Conservation (phyloP, 2,329 filamentous ascomycete genomes). For the Penicillium sp. region DNA sequence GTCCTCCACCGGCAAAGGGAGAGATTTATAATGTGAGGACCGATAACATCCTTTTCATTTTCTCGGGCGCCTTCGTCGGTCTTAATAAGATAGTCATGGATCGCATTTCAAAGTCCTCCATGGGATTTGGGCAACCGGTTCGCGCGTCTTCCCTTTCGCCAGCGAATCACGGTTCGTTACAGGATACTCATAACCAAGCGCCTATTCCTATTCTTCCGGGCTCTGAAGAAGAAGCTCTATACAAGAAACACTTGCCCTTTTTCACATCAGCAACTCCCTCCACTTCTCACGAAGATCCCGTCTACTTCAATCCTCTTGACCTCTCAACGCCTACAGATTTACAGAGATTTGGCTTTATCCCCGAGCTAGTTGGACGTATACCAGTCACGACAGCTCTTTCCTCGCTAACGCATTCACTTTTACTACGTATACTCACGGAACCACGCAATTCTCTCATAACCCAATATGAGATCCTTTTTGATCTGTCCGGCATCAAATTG, state of each 20-base stretch:
- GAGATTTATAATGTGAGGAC: slow-evolving; percentile 75
- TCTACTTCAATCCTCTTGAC: slow-evolving; percentile 60
- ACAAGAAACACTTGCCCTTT: slow-evolving; percentile 57
- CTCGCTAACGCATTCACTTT: slow-evolving; percentile 62
- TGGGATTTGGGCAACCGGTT: slow-evolving; percentile 87
- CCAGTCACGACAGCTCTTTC: slow-evolving; percentile 85
- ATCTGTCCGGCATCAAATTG: slow-evolving; percentile 70
- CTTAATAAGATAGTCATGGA: slow-evolving; percentile 83
- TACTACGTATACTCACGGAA: slow-evolving; percentile 87
- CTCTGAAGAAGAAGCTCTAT: slow-evolving; percentile 61
- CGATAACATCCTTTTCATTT: slow-evolving; percentile 95
- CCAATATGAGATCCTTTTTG: slow-evolving; percentile 86
- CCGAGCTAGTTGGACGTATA: slow-evolving; percentile 91
- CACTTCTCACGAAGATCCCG: slow-evolving; percentile 39
- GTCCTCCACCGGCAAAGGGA: slow-evolving; percentile 44
- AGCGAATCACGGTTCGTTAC: slow-evolving; percentile 22
- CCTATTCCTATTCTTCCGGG: slow-evolving; percentile 55
- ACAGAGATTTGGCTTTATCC: slow-evolving; percentile 85
- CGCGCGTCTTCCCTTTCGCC: slow-evolving; percentile 46
- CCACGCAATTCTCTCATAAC: slow-evolving; percentile 82
- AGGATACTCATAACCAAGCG: slow-evolving; percentile 22
- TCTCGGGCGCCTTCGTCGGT: slow-evolving; percentile 91
- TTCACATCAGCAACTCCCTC: slow-evolving; percentile 53
- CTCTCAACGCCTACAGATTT: slow-evolving; percentile 71
- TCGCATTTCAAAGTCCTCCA: slow-evolving; percentile 78